A percentile compares a stretch with the other conserved stretches of the same genome.
phyloP scores from a whole-genome alignment of 148 eudicot species.

The Beta vulgaris region DNA sequence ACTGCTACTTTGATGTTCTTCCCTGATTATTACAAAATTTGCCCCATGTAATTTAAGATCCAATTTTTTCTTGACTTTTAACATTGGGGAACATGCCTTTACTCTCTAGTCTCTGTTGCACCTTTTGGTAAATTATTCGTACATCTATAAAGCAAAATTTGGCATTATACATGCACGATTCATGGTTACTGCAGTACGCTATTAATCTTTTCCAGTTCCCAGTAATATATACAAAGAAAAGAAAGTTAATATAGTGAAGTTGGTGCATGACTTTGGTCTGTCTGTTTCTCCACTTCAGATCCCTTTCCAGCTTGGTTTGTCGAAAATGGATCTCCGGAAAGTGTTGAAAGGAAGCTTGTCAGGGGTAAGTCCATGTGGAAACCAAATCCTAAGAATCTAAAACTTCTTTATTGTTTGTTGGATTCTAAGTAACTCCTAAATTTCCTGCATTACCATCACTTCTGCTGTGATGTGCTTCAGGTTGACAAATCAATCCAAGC shows the following conservation, averaged over 20 bases:
- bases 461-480: constrained; percentile 30
- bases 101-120: too few relatives aligned
- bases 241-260: neutral
- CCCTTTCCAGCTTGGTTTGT: constrained; percentile 81
- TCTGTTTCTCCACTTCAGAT: constrained; percentile 46
- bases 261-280: constrained; percentile 7
- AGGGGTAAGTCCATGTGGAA: constrained; percentile 56
- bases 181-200: neutral
- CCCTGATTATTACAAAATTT: neutral
- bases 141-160: neutral
- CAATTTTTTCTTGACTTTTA: neutral
- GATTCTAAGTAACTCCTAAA: neutral
- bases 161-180: neutral
- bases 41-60: neutral
- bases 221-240: neutral
- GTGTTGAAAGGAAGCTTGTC: constrained; percentile 85
- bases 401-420: neutral
- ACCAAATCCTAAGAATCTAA: neutral
- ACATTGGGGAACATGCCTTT: neutral
- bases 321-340: constrained; percentile 86
- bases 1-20: neutral
- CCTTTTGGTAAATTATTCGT: neutral
- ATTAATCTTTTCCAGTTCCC: neutral
- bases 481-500: constrained; percentile 76
- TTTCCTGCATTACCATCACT: neutral